Evolutionary conservation across 140 eudicot species (phyloP), one percentile per base, ranked within the genome.

Genomic region (Stevia rebaudiana): DNA sequence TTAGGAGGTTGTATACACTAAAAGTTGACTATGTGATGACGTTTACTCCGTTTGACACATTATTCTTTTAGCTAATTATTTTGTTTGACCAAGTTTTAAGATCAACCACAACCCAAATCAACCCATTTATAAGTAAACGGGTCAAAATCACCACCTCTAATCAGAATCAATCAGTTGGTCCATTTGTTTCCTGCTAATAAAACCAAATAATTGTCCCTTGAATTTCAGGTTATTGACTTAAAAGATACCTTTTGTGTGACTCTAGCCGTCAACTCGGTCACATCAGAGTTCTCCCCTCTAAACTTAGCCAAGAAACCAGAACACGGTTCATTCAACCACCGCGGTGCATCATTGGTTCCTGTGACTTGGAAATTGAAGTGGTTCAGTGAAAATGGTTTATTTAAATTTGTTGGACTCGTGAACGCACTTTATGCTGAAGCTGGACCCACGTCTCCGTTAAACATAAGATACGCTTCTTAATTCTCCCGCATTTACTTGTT

Each of bases 301-400:
- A 35, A 52, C 65, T 50, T 46, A 35, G 21, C 54, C 39, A 46
- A 5, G 51, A 49, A 58, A 25, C 42, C 49, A 36, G 63, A 63
- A 40, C 65, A 67, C 31, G 66, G 76, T 41, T 50, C 3, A 5
- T 30, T 53, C 18, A 41, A 53, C 21, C 44, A 8, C 37, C 24
- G 9, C 15, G 69, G 21, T 5, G 10, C 68, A 54, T 12, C 49
- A 1, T n/a, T n/a, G n/a, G 69, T 42, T 41, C 76, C 81, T 15
- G 40, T 71, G 18, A 80, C 72, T 1, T 84, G 94, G 94, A 84
- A 76, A 80, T 68, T 84, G 47, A 88, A 65, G 67, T 88, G 90
- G 96, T 78, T 84, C 65, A 73, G 79, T 3, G 76, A 78, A 76
- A 83, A 67, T 36, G 76, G 63, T 65, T 65, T 88, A 25, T 48